Percentiles rank a stretch among this genome's conserved stretches.
Evolutionary conservation across 805 yeast species (phyloP).

Genomic region (Schizosaccharomyces japonicus): DNA sequence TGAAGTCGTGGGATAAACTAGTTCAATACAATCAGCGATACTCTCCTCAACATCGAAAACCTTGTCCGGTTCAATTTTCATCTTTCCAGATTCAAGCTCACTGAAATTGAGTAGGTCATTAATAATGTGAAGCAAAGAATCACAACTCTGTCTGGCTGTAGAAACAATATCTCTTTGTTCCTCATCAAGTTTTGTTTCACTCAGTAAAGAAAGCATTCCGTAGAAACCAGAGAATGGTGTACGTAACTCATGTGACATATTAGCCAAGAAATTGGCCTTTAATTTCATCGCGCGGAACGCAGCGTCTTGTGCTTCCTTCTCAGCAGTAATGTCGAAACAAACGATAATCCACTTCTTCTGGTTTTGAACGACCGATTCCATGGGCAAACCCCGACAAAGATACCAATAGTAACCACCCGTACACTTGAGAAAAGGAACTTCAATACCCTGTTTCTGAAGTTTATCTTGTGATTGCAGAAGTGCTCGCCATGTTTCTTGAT

Average conservation of each 20-base stretch:
- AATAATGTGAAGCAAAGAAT: conserved; percentile 28
- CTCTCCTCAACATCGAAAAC: conserved; percentile 24
- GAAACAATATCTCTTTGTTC: conserved; percentile 29
- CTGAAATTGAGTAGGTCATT: conserved; percentile 33
- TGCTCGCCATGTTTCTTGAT: too few relatives aligned
- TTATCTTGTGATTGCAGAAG: conserved; percentile 6
- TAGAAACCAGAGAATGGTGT: conserved; percentile 31
- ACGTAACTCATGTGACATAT: conserved; percentile 35
- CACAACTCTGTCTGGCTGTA: conserved; percentile 27
- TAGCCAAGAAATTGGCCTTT: conserved; percentile 29
- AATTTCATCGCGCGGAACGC: conserved; percentile 10
- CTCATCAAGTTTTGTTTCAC: conserved; percentile 24
- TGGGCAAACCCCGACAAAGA: conserved; percentile 9
- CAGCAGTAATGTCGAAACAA: conserved; percentile 11
- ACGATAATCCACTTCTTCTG: conserved; percentile 11
- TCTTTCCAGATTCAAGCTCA: conserved; percentile 32
- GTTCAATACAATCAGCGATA: conserved; percentile 24
- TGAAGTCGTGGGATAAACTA: conserved; percentile 26
- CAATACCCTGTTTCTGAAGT: conserved; percentile 7
- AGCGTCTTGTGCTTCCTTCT: conserved; percentile 11
- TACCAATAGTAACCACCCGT: conserved; percentile 10
- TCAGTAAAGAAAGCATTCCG: conserved; percentile 25
- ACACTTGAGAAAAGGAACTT: conserved; percentile 8
- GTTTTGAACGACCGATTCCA: conserved; percentile 8
- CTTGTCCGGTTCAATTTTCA: conserved; percentile 22